phyloP scores from a whole-genome alignment of 2,329 filamentous ascomycete genomes.

The Xylariaceae sp. region DNA sequence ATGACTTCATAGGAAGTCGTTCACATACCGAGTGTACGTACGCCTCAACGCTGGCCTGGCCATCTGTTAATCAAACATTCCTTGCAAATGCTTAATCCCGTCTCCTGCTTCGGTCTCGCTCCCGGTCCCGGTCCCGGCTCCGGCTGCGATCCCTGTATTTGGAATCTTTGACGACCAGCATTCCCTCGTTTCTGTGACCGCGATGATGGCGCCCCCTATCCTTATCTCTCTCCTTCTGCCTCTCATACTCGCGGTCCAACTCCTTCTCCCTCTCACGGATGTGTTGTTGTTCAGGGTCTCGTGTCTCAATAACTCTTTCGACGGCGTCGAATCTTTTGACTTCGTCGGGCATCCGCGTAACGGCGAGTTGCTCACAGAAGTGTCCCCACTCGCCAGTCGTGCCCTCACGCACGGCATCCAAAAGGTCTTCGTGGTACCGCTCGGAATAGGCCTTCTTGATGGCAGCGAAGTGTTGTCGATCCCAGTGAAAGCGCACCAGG shows the following conservation, averaged over 20 bases:
- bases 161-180: conserved; percentile 28
- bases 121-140: conserved; percentile 25
- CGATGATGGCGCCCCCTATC: conserved; percentile 18
- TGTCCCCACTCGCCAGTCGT: conserved; percentile 72
- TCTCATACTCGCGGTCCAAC: conserved; percentile 20
- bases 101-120: conserved; percentile 25
- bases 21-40: not conserved
- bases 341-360: conserved; percentile 57
- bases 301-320: conserved; percentile 20
- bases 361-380: conserved; percentile 69
- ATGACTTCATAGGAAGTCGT: not conserved
- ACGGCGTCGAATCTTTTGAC: conserved; percentile 47
- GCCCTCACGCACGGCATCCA: conserved; percentile 73
- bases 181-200: conserved; percentile 17
- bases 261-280: conserved; percentile 11
- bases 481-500: conserved; percentile 89
- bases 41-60: not conserved
- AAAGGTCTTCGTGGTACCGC: conserved; percentile 69
- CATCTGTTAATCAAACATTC: no score
- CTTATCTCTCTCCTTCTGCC: conserved; percentile 18
- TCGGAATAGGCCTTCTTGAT: conserved; percentile 77
- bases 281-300: conserved; percentile 13
- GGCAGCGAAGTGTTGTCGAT: conserved; percentile 71
- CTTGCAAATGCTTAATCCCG: conserved; percentile 11
- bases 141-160: conserved; percentile 27